Conservation (phyloP, 306 rosid genomes). For the Quercus glauca region DNA sequence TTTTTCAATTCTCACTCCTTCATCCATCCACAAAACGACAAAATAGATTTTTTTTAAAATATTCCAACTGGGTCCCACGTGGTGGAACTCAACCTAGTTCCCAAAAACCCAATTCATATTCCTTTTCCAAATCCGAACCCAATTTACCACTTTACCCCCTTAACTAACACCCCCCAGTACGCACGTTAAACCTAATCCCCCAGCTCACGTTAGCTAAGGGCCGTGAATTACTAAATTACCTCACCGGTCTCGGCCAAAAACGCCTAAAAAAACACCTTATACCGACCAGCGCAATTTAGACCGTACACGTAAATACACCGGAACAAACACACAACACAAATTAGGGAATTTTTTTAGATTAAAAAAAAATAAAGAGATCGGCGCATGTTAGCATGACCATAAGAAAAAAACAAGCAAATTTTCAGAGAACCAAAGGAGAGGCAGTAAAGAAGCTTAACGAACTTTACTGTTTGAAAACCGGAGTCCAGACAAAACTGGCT, state of each 20-base stretch:
- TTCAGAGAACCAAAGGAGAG: neutral
- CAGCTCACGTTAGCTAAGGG: constrained; percentile 24
- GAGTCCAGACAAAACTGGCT: neutral
- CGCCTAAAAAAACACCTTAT: no score
- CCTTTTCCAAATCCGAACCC: constrained; percentile 19
- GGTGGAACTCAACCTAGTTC: constrained; percentile 22
- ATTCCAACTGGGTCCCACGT: constrained; percentile 20
- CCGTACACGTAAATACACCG: neutral
- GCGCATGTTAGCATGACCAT: neutral
- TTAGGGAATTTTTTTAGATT: no score
- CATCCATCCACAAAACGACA: constrained; percentile 29
- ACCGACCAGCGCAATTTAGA: neutral
- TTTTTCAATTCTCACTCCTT: constrained; percentile 11
- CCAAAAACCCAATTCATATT: constrained; percentile 19
- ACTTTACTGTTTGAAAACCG: neutral
- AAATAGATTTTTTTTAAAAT: neutral
- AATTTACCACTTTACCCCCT: no score
- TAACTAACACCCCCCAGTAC: neutral
- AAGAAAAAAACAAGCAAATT: neutral
- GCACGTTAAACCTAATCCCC: no score
- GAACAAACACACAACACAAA: neutral
- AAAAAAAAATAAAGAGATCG: neutral
- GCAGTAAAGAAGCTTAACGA: neutral
- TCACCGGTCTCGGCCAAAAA: neutral
- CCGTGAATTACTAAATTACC: no score